These are phyloP conservation scores for Candida gigantensis DNA, from an alignment of 1,139 yeast species.

Conservation along the genomic window DNA sequence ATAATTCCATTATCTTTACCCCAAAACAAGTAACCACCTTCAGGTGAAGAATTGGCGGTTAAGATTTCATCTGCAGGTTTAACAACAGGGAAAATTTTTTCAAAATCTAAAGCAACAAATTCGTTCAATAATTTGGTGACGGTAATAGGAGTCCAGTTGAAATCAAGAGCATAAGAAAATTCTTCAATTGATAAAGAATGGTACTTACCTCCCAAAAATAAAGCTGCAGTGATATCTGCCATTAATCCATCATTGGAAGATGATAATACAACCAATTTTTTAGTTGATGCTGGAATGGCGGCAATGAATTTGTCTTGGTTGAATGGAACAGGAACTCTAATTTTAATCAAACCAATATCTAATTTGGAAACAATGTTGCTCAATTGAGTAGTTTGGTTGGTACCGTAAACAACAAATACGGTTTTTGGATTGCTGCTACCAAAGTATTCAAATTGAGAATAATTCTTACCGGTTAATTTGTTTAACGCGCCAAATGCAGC, in stretches of 20 bases:
- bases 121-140: slow-evolving; percentile 46
- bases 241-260: slow-evolving; percentile 44
- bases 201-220: slow-evolving; percentile 55
- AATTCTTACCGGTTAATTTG: slow-evolving; percentile 55
- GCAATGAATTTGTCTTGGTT: slow-evolving; percentile 59
- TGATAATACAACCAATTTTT: slow-evolving; percentile 61
- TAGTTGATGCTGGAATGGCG: slow-evolving; percentile 58
- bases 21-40: slow-evolving; percentile 64
- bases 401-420: slow-evolving; percentile 77
- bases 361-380: slow-evolving; percentile 42
- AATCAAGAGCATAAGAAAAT: slow-evolving; percentile 51
- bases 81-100: slow-evolving; percentile 13
- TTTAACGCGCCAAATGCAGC: slow-evolving; percentile 54
- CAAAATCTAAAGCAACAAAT: slow-evolving; percentile 33
- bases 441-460: slow-evolving; percentile 68
- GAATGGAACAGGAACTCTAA: slow-evolving; percentile 81
- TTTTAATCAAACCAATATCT: slow-evolving; percentile 60
- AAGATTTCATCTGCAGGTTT: slow-evolving; percentile 18
- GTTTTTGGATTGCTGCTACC: slow-evolving; percentile 65
- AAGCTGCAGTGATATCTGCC: slow-evolving; percentile 73
- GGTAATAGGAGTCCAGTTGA: slow-evolving; percentile 59
- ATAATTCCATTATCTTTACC: slow-evolving; percentile 61
- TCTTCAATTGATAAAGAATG: slow-evolving; percentile 47
- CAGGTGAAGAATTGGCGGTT: slow-evolving; percentile 47
- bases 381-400: slow-evolving; percentile 62